These are phyloP conservation scores for Asterochloris erici DNA, from an alignment of 139 green algal genomes.

Conservation along the genomic window DNA sequence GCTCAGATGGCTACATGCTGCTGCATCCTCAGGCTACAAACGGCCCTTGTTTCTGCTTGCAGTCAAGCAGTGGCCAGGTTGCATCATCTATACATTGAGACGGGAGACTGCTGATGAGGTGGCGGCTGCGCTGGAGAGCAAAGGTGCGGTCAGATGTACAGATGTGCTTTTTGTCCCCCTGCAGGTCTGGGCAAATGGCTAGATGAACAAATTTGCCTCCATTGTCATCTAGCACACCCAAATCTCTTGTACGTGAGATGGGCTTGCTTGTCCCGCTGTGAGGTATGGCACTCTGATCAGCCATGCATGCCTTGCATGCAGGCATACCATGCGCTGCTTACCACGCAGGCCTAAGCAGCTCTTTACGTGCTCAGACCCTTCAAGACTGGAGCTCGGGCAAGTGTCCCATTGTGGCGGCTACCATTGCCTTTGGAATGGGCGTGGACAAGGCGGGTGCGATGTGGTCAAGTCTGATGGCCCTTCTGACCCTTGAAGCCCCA, in stretches of 20 bases:
- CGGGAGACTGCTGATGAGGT: constrained; percentile 35
- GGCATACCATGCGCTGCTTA: constrained; percentile 48
- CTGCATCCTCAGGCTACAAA: background rate
- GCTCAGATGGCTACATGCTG: too few relatives aligned
- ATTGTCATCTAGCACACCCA: too few relatives aligned
- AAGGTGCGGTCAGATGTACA: background rate
- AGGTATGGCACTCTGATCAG: background rate
- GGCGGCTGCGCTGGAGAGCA: constrained; percentile 22
- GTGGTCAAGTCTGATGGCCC: too few relatives aligned
- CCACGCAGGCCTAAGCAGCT: constrained; percentile 42
- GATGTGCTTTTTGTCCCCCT: background rate
- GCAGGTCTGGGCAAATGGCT: background rate
- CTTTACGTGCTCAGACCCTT: constrained; percentile 30
- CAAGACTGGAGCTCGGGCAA: constrained; percentile 37
- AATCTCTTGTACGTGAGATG: background rate
- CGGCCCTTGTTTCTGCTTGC: background rate
- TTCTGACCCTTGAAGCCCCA: background rate
- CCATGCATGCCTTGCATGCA: background rate
- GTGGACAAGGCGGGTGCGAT: constrained; percentile 56
- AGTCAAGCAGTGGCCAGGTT: constrained; percentile 17
- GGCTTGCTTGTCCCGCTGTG: background rate
- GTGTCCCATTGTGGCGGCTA: constrained; percentile 61
- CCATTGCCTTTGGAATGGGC: constrained; percentile 81
- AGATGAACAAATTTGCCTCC: background rate
- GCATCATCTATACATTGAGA: constrained; percentile 52